Base-by-base conservation (phyloP, 1,284 basidiomycete species). In the Irpex sp. region DNA sequence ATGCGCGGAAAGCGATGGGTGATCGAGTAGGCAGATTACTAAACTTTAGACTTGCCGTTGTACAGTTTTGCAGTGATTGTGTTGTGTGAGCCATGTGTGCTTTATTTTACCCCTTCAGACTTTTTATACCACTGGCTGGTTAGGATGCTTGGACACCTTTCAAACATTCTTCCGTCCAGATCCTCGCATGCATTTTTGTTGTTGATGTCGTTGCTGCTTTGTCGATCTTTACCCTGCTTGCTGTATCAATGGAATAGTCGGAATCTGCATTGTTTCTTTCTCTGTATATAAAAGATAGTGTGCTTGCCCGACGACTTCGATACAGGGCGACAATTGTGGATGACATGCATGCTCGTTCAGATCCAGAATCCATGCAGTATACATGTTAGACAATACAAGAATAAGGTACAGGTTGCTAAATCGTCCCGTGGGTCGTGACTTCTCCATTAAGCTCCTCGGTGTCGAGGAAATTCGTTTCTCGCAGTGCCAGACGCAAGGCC, bases 401-500 rank as follows among this genome's bases (percentile, higher is more conserved):
- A 55, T 55, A 55, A 55, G 11, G 13, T 55, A 26, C 39, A 46
- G n/a, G 39, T 5, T 15, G 17, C 33, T 55, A 36, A n/a, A 31
- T 4, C 26, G 53, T 26, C 9, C 31, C 53, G 31, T 46, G 19
- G 11, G 26, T 13, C 15, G 57, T 33, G 3, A 21, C 11, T 5
- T 61, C 36, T 15, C 31, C 61, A 46, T 61, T 33, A 15, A 46
- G 39, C 13, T 46, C 39, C 13, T 50, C 55, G 1, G 33, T 19
- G 21, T 60, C 61, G 19, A 67, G 11, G 58, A 79, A 61, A 50
- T 69, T 68, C 8, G 78, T 78, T 67, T 81, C 75, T 8, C 76
- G 76, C 54, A 91, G 72, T 1, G 88, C 90, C 65, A 81, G 78
- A 60, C 80, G 81, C 55, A 98, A 79, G 0, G 90, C 90, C 8